phyloP scores from a whole-genome alignment of 192 early-diverging fungal species.

The Podochytrium sp. region DNA sequence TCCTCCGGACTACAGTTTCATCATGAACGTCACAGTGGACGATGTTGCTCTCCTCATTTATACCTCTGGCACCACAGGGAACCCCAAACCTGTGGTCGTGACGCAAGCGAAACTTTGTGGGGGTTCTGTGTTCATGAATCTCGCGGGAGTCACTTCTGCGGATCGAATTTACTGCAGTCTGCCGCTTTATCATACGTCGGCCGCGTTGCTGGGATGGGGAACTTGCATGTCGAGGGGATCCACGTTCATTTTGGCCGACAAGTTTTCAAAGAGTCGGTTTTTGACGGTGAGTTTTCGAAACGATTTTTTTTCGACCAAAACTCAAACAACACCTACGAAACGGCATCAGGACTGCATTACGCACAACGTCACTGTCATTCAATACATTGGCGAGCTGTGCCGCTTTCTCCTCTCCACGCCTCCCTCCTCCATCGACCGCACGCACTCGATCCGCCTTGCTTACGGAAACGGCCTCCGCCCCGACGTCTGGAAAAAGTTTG shows the following conservation, averaged over 20 bases:
- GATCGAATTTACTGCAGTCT: conserved; percentile 62
- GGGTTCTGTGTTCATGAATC: conserved; percentile 33
- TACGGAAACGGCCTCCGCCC: conserved; percentile 72
- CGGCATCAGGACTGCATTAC: conserved; percentile 35
- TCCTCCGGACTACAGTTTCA: background rate
- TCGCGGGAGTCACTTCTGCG: conserved; percentile 14
- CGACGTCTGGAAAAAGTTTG: conserved; percentile 68
- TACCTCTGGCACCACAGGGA: conserved; percentile 59
- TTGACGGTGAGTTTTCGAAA: no score
- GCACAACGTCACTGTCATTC: conserved; percentile 27
- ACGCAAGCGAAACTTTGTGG: conserved; percentile 46
- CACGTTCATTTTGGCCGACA: conserved; percentile 57
- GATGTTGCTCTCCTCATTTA: conserved; percentile 47
- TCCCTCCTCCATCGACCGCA: conserved; percentile 49
- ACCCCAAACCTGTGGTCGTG: conserved; percentile 62
- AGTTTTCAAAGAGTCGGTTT: conserved; percentile 53
- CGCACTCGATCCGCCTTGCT: conserved; percentile 65
- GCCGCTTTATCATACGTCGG: conserved; percentile 69
- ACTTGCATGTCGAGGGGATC: conserved; percentile 36
- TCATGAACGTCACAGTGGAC: background rate
- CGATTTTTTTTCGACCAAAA: no score
- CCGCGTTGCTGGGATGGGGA: conserved; percentile 40
- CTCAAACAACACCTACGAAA: no score
- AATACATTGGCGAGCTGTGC: conserved; percentile 74
- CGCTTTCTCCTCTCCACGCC: conserved; percentile 66